A percentile compares a stretch with the other conserved stretches of the same genome.
phyloP scores from a whole-genome alignment of 2,329 filamentous ascomycete genomes.

The Mycosphaerelloides madeirae region DNA sequence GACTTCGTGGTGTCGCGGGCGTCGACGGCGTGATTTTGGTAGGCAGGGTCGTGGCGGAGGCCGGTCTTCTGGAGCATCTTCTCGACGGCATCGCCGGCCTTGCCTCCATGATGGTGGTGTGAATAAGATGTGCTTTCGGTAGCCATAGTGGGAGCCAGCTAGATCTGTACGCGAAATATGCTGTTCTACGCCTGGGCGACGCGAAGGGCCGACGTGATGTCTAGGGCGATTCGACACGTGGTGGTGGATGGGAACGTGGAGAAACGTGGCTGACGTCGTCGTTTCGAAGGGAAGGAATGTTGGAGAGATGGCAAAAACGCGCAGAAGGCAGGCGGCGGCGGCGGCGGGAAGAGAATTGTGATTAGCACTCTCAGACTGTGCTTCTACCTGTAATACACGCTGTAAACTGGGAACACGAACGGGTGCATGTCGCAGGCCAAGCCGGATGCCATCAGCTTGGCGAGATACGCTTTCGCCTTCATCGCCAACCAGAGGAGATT shows the following conservation, averaged over 20 bases:
- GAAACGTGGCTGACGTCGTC: neutral
- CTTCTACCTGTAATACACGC: no score
- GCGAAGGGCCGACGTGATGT: neutral
- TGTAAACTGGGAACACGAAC: no score
- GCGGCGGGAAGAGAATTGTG: no score
- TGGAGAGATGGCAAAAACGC: no score
- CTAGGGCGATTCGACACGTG: slow-evolving; percentile 1
- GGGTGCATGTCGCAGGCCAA: no score
- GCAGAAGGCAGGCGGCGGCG: no score
- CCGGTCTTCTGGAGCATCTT: slow-evolving; percentile 5
- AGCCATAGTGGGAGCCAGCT: neutral
- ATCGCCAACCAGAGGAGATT: no score
- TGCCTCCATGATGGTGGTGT: slow-evolving; percentile 1
- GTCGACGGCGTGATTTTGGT: slow-evolving; percentile 6
- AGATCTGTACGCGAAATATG: neutral
- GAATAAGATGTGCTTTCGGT: no score
- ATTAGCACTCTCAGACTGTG: no score
- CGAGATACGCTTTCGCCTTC: no score
- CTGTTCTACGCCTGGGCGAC: neutral
- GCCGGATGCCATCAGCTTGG: no score
- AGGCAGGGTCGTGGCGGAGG: slow-evolving; percentile 11
- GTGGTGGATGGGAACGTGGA: neutral
- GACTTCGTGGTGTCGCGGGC: slow-evolving; percentile 8
- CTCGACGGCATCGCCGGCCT: slow-evolving; percentile 1
- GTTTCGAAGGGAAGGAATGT: neutral